Percentiles rank a stretch among this genome's conserved stretches.
Conservation (phyloP, 306 rosid genomes). For the Rosa chinensis region DNA sequence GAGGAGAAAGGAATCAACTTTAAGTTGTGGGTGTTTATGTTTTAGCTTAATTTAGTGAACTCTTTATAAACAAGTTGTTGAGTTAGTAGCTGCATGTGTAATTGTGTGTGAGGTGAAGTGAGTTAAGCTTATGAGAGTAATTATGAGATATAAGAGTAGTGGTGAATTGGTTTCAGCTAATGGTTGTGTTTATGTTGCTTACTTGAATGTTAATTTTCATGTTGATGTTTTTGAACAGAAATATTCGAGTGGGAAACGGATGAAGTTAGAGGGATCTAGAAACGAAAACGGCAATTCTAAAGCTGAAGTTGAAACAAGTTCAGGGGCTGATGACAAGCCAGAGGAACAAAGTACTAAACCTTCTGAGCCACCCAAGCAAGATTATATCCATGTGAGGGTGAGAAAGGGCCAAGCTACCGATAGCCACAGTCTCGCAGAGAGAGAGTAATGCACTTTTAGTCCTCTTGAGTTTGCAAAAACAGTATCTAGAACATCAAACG, state of each 20-base stretch:
- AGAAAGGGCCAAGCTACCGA: conserved; percentile 99
- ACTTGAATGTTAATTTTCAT: background rate
- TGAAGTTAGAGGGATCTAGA: conserved; percentile 42
- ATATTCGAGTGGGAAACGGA: conserved; percentile 49
- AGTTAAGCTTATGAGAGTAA: background rate
- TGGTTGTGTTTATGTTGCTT: background rate
- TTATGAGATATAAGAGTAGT: background rate
- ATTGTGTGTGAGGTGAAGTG: background rate
- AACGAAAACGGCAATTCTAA: conserved; percentile 35
- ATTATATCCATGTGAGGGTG: conserved; percentile 90
- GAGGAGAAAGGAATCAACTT: background rate
- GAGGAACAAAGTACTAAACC: conserved; percentile 45
- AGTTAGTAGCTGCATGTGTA: background rate
- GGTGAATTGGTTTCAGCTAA: conserved; percentile 7
- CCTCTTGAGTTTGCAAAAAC: conserved; percentile 8
- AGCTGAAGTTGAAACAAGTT: conserved; percentile 51
- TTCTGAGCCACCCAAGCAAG: conserved; percentile 74
- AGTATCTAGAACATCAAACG: background rate
- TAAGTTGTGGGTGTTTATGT: background rate
- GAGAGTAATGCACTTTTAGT: conserved; percentile 50
- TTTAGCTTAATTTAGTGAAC: background rate
- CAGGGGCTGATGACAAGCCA: conserved; percentile 46
- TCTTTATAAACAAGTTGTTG: background rate
- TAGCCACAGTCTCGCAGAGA: conserved; percentile 92
- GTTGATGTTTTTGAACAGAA: conserved; percentile 31